A percentile compares a stretch with the other conserved stretches of the same genome.
Conservation (phyloP, 1,139 yeast genomes). For the Suhomyces chickasaworum region DNA sequence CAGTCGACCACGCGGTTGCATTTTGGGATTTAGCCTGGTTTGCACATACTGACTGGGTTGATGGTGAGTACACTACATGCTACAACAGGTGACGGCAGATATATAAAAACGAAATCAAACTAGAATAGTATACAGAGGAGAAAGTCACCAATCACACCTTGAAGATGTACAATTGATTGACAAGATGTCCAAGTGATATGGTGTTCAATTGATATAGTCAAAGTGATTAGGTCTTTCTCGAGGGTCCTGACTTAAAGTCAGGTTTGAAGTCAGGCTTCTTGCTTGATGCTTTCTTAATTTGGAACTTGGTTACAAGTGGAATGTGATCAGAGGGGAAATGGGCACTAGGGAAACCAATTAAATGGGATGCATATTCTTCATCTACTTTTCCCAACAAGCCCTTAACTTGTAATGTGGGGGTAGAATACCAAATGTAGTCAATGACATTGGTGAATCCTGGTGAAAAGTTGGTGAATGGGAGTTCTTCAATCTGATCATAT, state of each 20-base stretch:
- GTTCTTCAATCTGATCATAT: conserved; percentile 80
- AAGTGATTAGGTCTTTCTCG: conserved; percentile 47
- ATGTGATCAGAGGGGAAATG: conserved; percentile 95
- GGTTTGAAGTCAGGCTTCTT: conserved; percentile 52
- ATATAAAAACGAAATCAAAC: conserved; percentile 11
- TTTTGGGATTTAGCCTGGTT: neutral
- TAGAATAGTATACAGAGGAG: conserved; percentile 12
- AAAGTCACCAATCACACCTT: too few species aligned
- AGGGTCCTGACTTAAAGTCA: conserved; percentile 52
- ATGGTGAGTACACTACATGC: neutral
- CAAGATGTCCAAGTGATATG: too few species aligned
- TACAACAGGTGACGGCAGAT: conserved; percentile 5
- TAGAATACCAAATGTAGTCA: conserved; percentile 94
- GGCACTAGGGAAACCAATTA: conserved; percentile 92
- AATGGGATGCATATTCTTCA: conserved; percentile 68
- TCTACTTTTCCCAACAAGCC: conserved; percentile 88
- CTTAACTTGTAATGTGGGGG: conserved; percentile 73
- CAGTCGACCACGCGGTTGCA: conserved; percentile 9
- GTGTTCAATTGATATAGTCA: too few species aligned
- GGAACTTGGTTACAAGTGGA: conserved; percentile 77
- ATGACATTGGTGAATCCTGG: conserved; percentile 92
- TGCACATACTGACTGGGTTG: neutral
- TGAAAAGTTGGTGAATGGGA: conserved; percentile 91
- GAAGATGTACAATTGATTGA: too few species aligned
- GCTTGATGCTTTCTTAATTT: conserved; percentile 54